Conservation (phyloP, 2,329 filamentous ascomycete genomes). For the Mycosphaerella sp. region DNA sequence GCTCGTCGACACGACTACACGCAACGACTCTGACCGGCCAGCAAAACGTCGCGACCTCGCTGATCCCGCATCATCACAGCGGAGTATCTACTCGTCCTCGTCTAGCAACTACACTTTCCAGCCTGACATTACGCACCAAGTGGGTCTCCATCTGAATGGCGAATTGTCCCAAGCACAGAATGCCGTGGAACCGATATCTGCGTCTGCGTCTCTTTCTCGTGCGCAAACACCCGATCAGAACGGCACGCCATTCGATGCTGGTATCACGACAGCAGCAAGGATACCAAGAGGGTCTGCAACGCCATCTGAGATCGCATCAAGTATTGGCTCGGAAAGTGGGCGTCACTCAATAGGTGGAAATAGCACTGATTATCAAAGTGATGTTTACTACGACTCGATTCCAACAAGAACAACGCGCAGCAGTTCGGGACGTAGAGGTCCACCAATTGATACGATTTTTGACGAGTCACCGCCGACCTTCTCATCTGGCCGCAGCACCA, state of each 20-base stretch:
- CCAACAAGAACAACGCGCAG: conserved; percentile 64
- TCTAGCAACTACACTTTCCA: conserved; percentile 14
- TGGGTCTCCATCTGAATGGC: conserved; percentile 21
- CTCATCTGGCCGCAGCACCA: conserved; percentile 32
- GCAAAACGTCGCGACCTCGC: conserved; percentile 36
- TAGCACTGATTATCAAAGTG: conserved; percentile 71
- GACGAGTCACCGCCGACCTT: conserved; percentile 57
- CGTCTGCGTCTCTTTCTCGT: conserved; percentile 13
- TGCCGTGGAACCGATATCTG: conserved; percentile 7
- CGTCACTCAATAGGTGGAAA: conserved; percentile 64
- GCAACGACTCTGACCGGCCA: conserved; percentile 32
- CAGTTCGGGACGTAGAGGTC: conserved; percentile 60
- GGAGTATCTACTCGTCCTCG: conserved; percentile 26
- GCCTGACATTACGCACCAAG: conserved; percentile 17
- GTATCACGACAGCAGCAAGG: conserved; percentile 12
- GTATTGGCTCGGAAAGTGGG: conserved; percentile 64
- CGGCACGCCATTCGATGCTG: conserved; percentile 15
- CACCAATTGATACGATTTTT: conserved; percentile 69
- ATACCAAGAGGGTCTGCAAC: conserved; percentile 47
- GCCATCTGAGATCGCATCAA: conserved; percentile 56
- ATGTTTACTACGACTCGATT: conserved; percentile 70
- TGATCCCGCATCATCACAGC: conserved; percentile 20
- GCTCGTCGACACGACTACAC: conserved; percentile 33
- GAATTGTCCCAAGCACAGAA: conserved; percentile 18
- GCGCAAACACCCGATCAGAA: conserved; percentile 18